Evolutionary conservation across 768 basidiomycete genomes (phyloP), one percentile per base, ranked within the genome.

Genomic region (Strobilomyces dryophilus): DNA sequence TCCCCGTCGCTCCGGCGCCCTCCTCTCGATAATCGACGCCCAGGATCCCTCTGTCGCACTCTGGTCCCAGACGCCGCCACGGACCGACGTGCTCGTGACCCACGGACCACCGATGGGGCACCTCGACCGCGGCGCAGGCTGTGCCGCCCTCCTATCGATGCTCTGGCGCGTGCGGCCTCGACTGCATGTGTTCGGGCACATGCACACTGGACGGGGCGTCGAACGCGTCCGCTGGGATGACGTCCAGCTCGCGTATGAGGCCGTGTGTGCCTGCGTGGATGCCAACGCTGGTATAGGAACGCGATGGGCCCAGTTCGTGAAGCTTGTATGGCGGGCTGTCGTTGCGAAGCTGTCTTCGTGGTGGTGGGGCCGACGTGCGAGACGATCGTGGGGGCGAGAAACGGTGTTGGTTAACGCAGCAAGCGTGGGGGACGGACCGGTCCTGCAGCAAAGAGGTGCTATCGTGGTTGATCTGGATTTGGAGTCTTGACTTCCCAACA

Each of bases 101-200:
- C 76, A 77, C 40, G 74, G 77, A 0, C 76, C 77, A 0, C 75
- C 74, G 1, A 40, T 58, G 21, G 55, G 56, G 5, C 74, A 76
- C 56, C 61, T 70, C 15, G 74, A 74, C 42, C 41, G 48, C 24
- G 47, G 53, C 6, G 42, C 48, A 11, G 76, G 74, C 2, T 76
- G 76, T 47, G 39, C 50, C 2, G 66, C 58, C 5, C 68, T 78
- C 24, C 57, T 74, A 26, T 54, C 42, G 1, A 66, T 63, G 1
- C 40, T 75, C 0, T 71, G 71, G 73, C 59, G 60, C 10, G 57
- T 74, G 15, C 61, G 65, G 27, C 77, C 75, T 1, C 48, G 57
- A 46, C 24, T 74, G n/a, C 70, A 73, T 40, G 66, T 77, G 5
- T 76, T 71, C 58, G 75, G 77, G 1, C 77, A 77, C 47, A 72